Evolutionary conservation across 129 eudicot species (phyloP), one percentile per base, ranked within the genome.

Genomic region (Deinandra increscens): DNA sequence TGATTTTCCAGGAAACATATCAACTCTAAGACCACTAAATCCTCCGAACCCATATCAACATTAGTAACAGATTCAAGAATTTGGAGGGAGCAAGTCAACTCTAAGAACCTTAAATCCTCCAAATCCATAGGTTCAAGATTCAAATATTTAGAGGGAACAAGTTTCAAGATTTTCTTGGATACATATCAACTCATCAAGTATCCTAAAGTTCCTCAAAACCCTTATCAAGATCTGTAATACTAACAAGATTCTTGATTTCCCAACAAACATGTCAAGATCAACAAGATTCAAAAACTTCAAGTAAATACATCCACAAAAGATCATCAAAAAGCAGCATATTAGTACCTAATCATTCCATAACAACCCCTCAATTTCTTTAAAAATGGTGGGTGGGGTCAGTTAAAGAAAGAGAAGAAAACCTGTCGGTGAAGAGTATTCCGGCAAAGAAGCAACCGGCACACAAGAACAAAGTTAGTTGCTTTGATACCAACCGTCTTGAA

Each of bases 371-470:
- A 20, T 37, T 41, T 60, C 43, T n/a, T 72, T 23, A n/a, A 41
- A 33, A 49, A 45, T 69, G 36, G 75, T 69, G 41, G 54, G 75
- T 76, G 46, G 80, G 80, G 75, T 69, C 75, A 76, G 7, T 36
- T 36, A 10, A 68, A 61, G 26, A 50, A 58, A 58, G n/a, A 49
- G 22, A 33, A 80, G n/a, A 59, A 64, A 74, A 93, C 99, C 96
- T 94, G 95, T 84, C 88, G 76, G 97, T 87, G 88, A 94, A 94
- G 84, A 94, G 90, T 97, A 89, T 80, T 70, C 99, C 99, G 60
- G 86, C 97, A 66, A 85, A 94, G 75, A 94, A 94, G 69, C 97
- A 94, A 20, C 87, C 89, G 46, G 89, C 74, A 64, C 99, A 94
- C 39, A 94, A 75, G 37, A 89, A 74, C 31, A 89, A 7, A 4